phyloP scores from a whole-genome alignment of 2,329 filamentous ascomycete species.

The Aureobasidium sp. region DNA sequence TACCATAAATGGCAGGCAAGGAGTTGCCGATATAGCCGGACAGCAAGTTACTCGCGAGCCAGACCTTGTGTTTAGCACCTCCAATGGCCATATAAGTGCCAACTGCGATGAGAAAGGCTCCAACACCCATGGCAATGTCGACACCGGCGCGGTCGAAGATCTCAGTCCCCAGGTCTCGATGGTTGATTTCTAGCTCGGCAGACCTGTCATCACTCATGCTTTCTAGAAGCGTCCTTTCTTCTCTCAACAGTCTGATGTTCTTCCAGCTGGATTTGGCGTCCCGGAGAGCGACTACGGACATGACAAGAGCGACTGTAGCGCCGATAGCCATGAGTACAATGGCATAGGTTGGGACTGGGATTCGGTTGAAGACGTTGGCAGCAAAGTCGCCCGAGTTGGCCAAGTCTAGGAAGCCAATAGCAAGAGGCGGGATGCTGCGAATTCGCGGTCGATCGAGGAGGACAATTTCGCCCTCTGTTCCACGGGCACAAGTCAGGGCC shows the following conservation, averaged over 20 bases:
- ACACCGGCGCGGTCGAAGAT: slow-evolving; percentile 43
- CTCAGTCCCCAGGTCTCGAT: slow-evolving; percentile 45
- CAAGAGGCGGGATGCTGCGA: slow-evolving; percentile 53
- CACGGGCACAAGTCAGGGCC: neutral
- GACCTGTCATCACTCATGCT: slow-evolving; percentile 18
- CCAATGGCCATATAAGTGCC: slow-evolving; percentile 49
- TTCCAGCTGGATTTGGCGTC: slow-evolving; percentile 38
- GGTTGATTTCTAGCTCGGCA: slow-evolving; percentile 37
- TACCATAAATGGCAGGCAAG: slow-evolving; percentile 41
- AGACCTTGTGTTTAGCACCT: slow-evolving; percentile 38
- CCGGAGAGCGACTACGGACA: slow-evolving; percentile 39
- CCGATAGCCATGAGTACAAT: slow-evolving; percentile 47
- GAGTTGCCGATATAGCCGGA: slow-evolving; percentile 50
- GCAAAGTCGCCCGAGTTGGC: slow-evolving; percentile 51
- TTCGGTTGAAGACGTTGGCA: slow-evolving; percentile 49
- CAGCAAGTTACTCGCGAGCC: slow-evolving; percentile 42
- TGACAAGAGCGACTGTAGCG: slow-evolving; percentile 38
- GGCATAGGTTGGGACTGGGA: slow-evolving; percentile 43
- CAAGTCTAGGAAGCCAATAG: slow-evolving; percentile 46
- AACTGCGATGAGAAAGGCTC: slow-evolving; percentile 41
- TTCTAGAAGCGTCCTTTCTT: slow-evolving; percentile 31
- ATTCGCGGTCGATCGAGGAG: slow-evolving; percentile 28
- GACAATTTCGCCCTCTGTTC: neutral
- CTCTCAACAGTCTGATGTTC: slow-evolving; percentile 40
- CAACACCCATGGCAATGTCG: slow-evolving; percentile 44